phyloP scores from a whole-genome alignment of 2,329 filamentous ascomycete genomes.

The Fusarium proliferatum region DNA sequence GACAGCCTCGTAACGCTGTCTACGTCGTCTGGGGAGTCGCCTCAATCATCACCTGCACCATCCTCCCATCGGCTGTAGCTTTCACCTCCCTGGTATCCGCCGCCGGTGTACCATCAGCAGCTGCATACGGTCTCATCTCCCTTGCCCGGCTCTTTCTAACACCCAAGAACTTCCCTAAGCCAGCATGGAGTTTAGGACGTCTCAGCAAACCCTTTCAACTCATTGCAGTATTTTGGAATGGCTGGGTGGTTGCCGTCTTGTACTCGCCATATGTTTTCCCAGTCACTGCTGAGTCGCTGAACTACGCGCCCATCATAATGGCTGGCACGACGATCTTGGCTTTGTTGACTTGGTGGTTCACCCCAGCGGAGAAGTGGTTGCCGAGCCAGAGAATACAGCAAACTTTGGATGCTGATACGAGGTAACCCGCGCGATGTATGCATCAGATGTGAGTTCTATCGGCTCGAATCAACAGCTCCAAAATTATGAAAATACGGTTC shows the following conservation, averaged over 20 bases:
- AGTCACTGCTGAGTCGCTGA: not conserved
- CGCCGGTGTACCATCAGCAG: not conserved
- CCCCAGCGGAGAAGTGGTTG: not conserved
- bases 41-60: not conserved
- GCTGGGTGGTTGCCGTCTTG: not conserved
- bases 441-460: too few relatives aligned
- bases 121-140: not conserved
- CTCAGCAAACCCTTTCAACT: not conserved
- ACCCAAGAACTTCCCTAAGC: constrained; percentile 5
- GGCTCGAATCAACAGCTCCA: too few relatives aligned
- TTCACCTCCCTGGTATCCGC: not conserved
- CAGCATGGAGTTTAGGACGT: not conserved
- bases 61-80: not conserved
- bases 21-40: not conserved
- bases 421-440: too few relatives aligned
- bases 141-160: not conserved
- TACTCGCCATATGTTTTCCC: constrained; percentile 1
- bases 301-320: constrained; percentile 3
- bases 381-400: not conserved
- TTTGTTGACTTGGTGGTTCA: not conserved
- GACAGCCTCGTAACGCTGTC: not conserved
- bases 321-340: not conserved
- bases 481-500: too few relatives aligned
- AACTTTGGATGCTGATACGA: not conserved
- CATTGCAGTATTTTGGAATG: not conserved